A percentile compares a stretch with the other conserved stretches of the same genome.
These are phyloP conservation scores for Fallopia convolvulus DNA, from an alignment of 148 eudicot species.

Conservation along the genomic window DNA sequence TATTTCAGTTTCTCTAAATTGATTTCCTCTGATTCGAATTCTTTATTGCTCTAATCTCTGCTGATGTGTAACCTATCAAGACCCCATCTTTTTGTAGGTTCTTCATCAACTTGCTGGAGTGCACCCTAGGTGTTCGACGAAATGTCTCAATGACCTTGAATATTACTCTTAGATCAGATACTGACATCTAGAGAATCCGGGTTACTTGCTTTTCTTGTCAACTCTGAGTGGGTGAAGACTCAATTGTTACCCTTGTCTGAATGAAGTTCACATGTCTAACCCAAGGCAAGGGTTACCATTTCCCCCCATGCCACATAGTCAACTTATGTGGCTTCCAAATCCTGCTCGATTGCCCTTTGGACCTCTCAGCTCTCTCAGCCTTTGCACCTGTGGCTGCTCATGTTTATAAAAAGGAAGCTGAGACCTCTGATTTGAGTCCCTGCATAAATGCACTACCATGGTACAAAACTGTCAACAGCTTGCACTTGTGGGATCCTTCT, in stretches of 20 bases:
- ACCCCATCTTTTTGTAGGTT: not conserved
- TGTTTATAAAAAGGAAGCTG: constrained; percentile 7
- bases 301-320: constrained; percentile 67
- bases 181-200: not conserved
- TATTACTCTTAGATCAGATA: not conserved
- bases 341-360: constrained; percentile 79
- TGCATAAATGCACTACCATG: constrained; percentile 46
- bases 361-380: constrained; percentile 56
- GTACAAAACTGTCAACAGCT: constrained; percentile 51
- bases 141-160: not conserved
- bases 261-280: constrained; percentile 48
- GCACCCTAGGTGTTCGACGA: constrained; percentile 5
- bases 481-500: constrained; percentile 50
- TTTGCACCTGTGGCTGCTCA: constrained; percentile 52
- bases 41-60: not conserved
- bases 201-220: not conserved
- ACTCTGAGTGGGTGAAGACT: not conserved
- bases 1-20: not conserved
- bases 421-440: constrained; percentile 16
- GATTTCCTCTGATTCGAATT: not conserved
- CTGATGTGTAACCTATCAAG: not conserved
- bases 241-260: not conserved
- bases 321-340: constrained; percentile 52
- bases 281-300: constrained; percentile 55
- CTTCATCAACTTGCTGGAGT: not conserved